Conservation (phyloP, 495 filamentous ascomycete species). For the Rhypophila decipiens region DNA sequence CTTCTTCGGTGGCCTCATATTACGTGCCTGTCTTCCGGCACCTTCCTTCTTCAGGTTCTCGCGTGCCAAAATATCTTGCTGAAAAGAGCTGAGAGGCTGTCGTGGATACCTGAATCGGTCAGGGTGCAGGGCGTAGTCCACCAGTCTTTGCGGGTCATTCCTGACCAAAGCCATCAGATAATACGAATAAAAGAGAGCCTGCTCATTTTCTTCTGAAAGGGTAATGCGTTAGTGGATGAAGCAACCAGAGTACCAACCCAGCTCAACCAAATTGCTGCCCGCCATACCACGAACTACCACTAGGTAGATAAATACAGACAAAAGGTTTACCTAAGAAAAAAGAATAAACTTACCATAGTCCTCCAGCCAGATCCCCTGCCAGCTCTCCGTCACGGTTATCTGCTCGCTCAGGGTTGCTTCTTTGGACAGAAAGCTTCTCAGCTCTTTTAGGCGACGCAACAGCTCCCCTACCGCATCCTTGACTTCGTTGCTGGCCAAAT, state of each 20-base stretch:
- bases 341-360: no score
- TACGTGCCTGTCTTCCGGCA: no score
- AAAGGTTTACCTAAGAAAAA: no score
- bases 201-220: background rate
- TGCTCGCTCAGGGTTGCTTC: background rate
- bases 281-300: no score
- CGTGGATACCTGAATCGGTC: background rate
- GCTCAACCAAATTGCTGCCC: no score
- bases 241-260: no score
- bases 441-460: background rate
- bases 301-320: no score
- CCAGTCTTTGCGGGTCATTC: background rate
- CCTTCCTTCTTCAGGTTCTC: no score
- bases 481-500: background rate
- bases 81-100: background rate
- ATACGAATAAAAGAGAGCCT: background rate
- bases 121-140: background rate
- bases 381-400: background rate
- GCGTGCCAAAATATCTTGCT: no score
- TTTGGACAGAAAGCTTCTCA: background rate
- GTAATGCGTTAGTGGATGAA: no score
- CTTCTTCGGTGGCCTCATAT: no score
- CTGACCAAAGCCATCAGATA: background rate
- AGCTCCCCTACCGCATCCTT: background rate
- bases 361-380: background rate